phyloP scores from a whole-genome alignment of 169 alveolate genomes.

The Cystoisospora suis region DNA sequence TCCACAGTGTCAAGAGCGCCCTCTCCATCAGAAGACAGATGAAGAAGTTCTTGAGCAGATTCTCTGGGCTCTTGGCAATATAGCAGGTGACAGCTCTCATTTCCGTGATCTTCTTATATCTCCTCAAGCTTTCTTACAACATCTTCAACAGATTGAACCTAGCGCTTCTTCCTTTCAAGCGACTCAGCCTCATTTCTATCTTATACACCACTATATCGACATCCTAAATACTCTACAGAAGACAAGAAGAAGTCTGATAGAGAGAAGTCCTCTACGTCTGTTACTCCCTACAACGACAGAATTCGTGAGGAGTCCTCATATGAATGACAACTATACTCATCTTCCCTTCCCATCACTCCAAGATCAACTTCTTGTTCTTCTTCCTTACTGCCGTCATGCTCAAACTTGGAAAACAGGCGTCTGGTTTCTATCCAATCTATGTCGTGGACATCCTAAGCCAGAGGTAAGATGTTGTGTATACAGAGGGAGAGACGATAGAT shows the following conservation, averaged over 20 bases:
- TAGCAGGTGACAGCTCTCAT: slow-evolving; percentile 96
- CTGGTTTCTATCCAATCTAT: slow-evolving; percentile 51
- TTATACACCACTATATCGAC: slow-evolving; percentile 37
- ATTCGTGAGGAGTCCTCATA: too few species aligned
- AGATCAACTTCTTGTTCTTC: slow-evolving; percentile 45
- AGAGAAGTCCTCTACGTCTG: background rate
- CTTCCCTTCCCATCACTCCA: slow-evolving; percentile 37
- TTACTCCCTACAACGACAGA: too few species aligned
- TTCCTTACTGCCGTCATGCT: slow-evolving; percentile 32
- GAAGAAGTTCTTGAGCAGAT: slow-evolving; percentile 96
- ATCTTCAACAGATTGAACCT: slow-evolving; percentile 21
- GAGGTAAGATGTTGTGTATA: too few species aligned
- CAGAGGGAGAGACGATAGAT: too few species aligned
- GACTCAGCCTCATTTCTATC: slow-evolving; percentile 39
- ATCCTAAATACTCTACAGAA: slow-evolving; percentile 10
- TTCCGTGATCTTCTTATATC: slow-evolving; percentile 85
- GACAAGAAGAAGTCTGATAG: background rate
- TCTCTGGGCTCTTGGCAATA: slow-evolving; percentile 97
- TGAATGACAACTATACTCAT: too few species aligned
- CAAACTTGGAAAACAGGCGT: slow-evolving; percentile 56
- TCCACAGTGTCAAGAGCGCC: background rate
- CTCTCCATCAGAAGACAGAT: slow-evolving; percentile 38
- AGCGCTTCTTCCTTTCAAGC: background rate
- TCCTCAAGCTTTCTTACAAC: slow-evolving; percentile 41
- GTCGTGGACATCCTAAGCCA: slow-evolving; percentile 56